Conservation (phyloP, 345 rosid genomes). For the Eucalyptus sp. region DNA sequence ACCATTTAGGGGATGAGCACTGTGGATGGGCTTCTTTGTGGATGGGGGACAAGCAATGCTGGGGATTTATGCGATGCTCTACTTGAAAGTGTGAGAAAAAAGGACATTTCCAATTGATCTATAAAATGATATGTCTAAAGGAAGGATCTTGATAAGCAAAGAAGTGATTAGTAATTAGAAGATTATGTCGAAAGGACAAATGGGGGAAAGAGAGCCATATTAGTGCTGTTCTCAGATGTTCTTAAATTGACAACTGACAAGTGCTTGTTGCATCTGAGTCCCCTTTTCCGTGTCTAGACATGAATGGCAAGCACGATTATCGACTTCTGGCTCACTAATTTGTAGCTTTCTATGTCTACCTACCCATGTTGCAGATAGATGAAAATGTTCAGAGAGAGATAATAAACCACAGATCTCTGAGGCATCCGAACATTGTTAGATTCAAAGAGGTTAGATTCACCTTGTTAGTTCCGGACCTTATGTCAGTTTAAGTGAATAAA, state of each 20-base stretch:
- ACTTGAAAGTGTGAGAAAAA: neutral
- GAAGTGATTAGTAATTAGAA: neutral
- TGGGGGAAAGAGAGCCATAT: neutral
- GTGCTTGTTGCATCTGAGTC: neutral
- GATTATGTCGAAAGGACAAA: neutral
- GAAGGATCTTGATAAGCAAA: neutral
- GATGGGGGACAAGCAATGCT: neutral
- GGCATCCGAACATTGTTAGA: conserved; percentile 95
- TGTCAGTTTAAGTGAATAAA: neutral
- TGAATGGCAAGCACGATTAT: neutral
- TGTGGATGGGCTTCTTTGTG: neutral
- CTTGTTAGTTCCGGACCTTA: neutral
- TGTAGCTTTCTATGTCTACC: neutral
- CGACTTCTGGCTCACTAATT: neutral
- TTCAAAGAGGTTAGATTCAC: conserved; percentile 66
- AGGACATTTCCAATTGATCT: neutral
- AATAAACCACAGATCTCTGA: conserved; percentile 81
- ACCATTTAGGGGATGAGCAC: neutral
- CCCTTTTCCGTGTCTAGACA: neutral
- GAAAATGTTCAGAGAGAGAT: conserved; percentile 90
- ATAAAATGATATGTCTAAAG: neutral
- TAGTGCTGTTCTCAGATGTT: neutral
- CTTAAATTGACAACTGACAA: neutral
- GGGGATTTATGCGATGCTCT: neutral
- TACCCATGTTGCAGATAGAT: conserved; percentile 54